Evolutionary conservation across 768 basidiomycete species (phyloP).

Genomic region (Phylloporus arenicola): DNA sequence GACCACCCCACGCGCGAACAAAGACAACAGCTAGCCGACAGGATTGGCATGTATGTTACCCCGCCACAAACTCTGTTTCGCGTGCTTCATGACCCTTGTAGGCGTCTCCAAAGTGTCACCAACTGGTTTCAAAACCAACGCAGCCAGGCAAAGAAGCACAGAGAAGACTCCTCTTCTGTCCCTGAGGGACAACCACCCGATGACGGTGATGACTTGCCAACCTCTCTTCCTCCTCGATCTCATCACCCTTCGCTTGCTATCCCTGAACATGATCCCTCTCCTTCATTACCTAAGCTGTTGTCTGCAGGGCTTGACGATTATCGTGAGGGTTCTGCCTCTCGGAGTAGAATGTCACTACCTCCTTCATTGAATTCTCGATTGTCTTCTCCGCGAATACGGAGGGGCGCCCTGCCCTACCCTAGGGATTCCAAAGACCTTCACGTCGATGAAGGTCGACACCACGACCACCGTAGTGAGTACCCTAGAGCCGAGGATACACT

Average conservation of each 20-base stretch:
- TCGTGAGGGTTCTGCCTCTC: constrained; percentile 17
- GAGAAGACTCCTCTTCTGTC: constrained; percentile 42
- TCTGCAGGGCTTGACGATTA: constrained; percentile 15
- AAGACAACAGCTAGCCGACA: constrained; percentile 56
- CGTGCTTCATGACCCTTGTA: constrained; percentile 34
- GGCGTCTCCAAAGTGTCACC: constrained; percentile 74
- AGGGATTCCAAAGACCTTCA: constrained; percentile 26
- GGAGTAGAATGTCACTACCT: constrained; percentile 29
- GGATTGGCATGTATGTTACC: constrained; percentile 68
- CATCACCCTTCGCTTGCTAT: constrained; percentile 28
- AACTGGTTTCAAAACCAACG: constrained; percentile 90
- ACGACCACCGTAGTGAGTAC: constrained; percentile 19
- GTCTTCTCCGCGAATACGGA: constrained; percentile 29
- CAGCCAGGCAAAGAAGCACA: constrained; percentile 67
- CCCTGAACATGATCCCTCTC: constrained; percentile 17
- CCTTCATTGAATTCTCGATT: constrained; percentile 24
- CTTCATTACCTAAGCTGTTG: constrained; percentile 9
- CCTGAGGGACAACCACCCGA: constrained; percentile 16
- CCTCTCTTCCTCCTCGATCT: constrained; percentile 25
- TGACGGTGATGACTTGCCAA: constrained; percentile 2
- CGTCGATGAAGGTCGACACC: constrained; percentile 20
- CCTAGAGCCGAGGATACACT: constrained; percentile 29
- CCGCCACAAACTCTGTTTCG: constrained; percentile 6
- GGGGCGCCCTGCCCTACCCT: constrained; percentile 22
- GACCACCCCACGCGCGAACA: constrained; percentile 67